phyloP scores from a whole-genome alignment of 192 early-diverging fungal species.

The Mortierella antarctica region DNA sequence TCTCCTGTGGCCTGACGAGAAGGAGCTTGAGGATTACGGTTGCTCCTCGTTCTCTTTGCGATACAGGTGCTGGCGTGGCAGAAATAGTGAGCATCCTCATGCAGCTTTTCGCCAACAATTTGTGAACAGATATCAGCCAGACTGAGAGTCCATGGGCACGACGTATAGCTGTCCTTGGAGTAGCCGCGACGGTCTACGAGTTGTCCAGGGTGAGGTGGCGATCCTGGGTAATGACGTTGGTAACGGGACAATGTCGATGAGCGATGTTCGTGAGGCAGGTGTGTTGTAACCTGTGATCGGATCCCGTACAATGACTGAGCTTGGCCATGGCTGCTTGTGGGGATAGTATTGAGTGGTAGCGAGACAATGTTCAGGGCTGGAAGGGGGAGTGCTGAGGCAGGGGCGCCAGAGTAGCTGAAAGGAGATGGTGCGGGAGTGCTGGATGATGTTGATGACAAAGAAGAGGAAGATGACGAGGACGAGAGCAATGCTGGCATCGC shows the following conservation, averaged over 20 bases:
- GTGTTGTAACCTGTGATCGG: too few species aligned
- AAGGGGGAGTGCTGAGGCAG: neutral
- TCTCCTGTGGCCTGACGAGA: too few species aligned
- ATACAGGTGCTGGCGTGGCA: constrained; percentile 18
- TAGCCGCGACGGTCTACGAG: constrained; percentile 28
- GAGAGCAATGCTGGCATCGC: neutral
- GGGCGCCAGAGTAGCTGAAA: neutral
- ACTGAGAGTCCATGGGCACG: constrained; percentile 43
- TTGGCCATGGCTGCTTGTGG: neutral
- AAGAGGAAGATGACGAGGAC: neutral
- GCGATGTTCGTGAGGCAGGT: neutral
- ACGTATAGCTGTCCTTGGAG: constrained; percentile 41
- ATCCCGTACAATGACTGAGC: too few species aligned
- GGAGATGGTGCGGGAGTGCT: neutral
- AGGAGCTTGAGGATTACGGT: too few species aligned
- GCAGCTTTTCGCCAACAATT: constrained; percentile 29
- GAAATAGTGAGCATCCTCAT: constrained; percentile 36
- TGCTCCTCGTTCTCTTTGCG: constrained; percentile 5
- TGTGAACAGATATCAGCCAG: constrained; percentile 44
- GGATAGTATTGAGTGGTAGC: neutral
- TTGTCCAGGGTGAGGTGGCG: constrained; percentile 21
- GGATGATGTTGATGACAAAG: neutral
- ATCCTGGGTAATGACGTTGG: neutral
- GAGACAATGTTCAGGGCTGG: neutral
- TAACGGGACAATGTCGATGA: neutral